Evolutionary conservation across 805 yeast species (phyloP).

Genomic region (Blastobotrys terrestris): DNA sequence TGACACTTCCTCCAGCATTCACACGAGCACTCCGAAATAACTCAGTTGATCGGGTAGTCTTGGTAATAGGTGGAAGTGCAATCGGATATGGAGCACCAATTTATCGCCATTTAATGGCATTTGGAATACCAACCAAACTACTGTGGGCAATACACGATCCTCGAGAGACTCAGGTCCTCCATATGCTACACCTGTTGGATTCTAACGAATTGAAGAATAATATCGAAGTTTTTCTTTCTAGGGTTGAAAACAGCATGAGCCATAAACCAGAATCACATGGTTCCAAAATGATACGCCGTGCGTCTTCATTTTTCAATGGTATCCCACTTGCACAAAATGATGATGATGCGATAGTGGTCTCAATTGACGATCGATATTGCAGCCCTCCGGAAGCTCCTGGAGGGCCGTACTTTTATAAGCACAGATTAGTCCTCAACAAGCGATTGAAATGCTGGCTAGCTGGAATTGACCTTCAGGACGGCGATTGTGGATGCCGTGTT

Average conservation of each 20-base stretch:
- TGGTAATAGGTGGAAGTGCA: conserved; percentile 71
- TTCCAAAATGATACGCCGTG: not conserved
- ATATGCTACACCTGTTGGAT: conserved; percentile 45
- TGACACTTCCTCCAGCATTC: conserved; percentile 28
- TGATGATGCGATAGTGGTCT: conserved; percentile 18
- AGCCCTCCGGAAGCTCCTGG: conserved; percentile 9
- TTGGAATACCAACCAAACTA: conserved; percentile 69
- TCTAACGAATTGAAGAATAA: conserved; percentile 40
- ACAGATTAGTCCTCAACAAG: conserved; percentile 31
- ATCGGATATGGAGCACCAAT: conserved; percentile 80
- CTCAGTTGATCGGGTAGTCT: conserved; percentile 25
- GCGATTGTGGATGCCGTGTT: not conserved
- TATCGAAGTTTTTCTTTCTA: conserved; percentile 47
- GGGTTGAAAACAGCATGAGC: conserved; percentile 13
- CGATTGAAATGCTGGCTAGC: conserved; percentile 31
- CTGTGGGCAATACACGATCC: conserved; percentile 85
- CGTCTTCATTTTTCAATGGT: conserved; percentile 1
- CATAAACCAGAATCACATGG: conserved; percentile 2
- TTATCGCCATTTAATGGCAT: conserved; percentile 66
- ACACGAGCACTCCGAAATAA: conserved; percentile 17
- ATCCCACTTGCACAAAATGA: conserved; percentile 13
- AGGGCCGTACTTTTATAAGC: conserved; percentile 24
- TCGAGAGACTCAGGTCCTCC: conserved; percentile 57
- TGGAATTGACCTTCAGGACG: not conserved
- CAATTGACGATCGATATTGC: conserved; percentile 19